Conservation (phyloP, 208 protist genomes). For the Trypanosoma boissoni region DNA sequence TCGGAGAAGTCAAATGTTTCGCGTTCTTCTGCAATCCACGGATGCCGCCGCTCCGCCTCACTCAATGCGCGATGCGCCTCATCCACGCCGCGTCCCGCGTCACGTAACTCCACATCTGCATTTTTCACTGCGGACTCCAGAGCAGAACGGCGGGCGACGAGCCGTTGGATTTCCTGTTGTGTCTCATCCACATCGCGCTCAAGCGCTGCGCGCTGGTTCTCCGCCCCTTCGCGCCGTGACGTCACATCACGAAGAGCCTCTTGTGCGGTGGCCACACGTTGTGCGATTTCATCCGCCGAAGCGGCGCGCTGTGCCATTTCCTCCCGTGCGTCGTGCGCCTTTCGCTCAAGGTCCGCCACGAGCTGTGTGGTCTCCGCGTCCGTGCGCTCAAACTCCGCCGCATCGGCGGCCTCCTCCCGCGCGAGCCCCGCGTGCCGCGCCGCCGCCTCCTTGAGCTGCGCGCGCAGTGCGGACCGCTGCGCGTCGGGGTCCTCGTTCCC, state of each 20-base stretch:
- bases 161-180: conserved; percentile 62
- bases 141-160: conserved; percentile 50
- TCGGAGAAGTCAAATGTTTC: conserved; percentile 73
- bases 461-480: conserved; percentile 43
- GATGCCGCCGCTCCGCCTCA: conserved; percentile 62
- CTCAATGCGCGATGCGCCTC: conserved; percentile 43
- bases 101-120: conserved; percentile 72
- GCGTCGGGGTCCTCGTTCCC: conserved; percentile 33
- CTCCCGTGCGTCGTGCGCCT: conserved; percentile 52
- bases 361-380: conserved; percentile 78
- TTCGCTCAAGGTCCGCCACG: conserved; percentile 44
- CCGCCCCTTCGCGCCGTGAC: conserved; percentile 29
- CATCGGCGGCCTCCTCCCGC: conserved; percentile 47
- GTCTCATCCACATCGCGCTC: conserved; percentile 81
- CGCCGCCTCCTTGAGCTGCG: conserved; percentile 53
- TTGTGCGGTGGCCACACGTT: conserved; percentile 32
- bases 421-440: conserved; percentile 32
- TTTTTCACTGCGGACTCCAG: conserved; percentile 74
- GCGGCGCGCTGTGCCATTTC: conserved; percentile 52
- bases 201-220: conserved; percentile 51
- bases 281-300: conserved; percentile 29
- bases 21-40: conserved; percentile 50
- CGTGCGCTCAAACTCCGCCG: conserved; percentile 62
- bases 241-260: conserved; percentile 45
- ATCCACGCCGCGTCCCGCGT: conserved; percentile 43